These are phyloP conservation scores for Saccharum officinarum DNA, from an alignment of 176 grass and related monocot genomes.

Conservation along the genomic window DNA sequence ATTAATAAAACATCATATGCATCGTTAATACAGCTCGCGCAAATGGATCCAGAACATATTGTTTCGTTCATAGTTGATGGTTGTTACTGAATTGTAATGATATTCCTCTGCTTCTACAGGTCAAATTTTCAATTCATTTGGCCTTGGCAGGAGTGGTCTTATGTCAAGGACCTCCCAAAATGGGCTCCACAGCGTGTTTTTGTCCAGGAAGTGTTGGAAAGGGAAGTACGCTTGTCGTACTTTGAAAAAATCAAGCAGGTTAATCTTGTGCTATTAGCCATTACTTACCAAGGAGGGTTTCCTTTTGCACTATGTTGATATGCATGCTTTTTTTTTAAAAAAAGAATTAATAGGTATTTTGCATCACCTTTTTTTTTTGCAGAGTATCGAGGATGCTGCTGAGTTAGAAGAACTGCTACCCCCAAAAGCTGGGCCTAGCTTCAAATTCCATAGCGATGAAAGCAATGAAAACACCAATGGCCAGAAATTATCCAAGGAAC, in stretches of 20 bases:
- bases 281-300: neutral
- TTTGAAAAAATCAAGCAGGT: constrained; percentile 99
- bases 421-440: constrained; percentile 82
- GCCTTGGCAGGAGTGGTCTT: constrained; percentile 96
- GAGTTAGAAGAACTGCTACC: constrained; percentile 85
- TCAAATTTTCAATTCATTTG: constrained; percentile 98
- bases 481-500: constrained; percentile 71
- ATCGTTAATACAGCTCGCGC: constrained; percentile 1
- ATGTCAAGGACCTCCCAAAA: constrained; percentile 91
- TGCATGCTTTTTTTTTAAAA: neutral
- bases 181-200: constrained; percentile 93
- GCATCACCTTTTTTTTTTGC: constrained; percentile 29
- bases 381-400: constrained; percentile 91
- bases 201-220: constrained; percentile 98
- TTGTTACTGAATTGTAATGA: constrained; percentile 17
- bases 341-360: constrained; percentile 11
- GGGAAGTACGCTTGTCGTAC: constrained; percentile 88
- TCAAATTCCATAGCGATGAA: constrained; percentile 69
- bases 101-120: constrained; percentile 43
- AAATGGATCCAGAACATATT: neutral
- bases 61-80: neutral
- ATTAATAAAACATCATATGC: neutral
- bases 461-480: constrained; percentile 51
- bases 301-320: constrained; percentile 13
- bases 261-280: constrained; percentile 25